Evolutionary conservation across 2,329 filamentous ascomycete species (phyloP).

Genomic region (Aspergillus sp.): DNA sequence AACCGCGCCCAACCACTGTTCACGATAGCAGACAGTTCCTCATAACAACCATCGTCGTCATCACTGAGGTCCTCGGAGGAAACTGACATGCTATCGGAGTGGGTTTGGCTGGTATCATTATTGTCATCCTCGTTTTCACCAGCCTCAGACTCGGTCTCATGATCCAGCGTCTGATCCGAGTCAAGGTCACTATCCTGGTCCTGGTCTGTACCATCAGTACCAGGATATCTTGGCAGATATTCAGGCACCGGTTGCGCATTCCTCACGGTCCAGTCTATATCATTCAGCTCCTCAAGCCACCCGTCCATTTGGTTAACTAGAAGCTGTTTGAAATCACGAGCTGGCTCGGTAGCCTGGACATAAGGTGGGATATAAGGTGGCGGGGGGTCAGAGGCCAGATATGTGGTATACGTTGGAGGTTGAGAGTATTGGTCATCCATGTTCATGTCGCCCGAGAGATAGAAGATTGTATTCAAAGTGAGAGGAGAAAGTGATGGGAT

Average conservation of each 20-base stretch:
- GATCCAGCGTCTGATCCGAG: neutral
- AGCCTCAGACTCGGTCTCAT: neutral
- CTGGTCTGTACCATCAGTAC: neutral
- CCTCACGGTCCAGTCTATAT: neutral
- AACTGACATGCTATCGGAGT: too few relatives aligned
- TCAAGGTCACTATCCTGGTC: neutral
- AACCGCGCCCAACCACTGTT: neutral
- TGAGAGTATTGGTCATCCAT: neutral
- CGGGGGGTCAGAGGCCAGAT: neutral
- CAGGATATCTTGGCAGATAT: neutral
- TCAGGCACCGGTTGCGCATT: neutral
- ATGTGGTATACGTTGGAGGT: neutral
- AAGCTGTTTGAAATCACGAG: neutral
- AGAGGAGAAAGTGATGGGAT: neutral
- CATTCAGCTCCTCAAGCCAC: neutral
- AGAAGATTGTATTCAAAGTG: too few relatives aligned
- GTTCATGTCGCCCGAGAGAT: neutral
- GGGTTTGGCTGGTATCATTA: neutral
- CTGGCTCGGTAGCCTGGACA: neutral
- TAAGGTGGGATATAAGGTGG: neutral
- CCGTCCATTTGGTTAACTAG: neutral
- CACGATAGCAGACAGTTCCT: neutral
- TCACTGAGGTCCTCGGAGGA: neutral
- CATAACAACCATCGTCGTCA: neutral
- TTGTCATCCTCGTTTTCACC: neutral